Evolutionary conservation across 495 filamentous ascomycete genomes (phyloP).

Genomic region (Aspergillus biplanus): DNA sequence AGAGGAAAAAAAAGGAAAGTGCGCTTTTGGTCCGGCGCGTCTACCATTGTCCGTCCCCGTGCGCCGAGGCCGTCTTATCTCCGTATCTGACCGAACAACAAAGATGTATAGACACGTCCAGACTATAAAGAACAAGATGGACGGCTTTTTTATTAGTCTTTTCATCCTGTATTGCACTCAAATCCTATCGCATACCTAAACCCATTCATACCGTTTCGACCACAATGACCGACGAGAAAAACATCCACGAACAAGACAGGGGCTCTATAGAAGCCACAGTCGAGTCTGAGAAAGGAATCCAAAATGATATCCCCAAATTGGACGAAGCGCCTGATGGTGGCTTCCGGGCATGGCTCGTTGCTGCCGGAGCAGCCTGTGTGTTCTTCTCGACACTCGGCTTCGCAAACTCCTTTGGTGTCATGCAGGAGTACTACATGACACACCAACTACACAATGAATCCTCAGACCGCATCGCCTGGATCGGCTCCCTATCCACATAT

Average conservation of each 20-base stretch:
- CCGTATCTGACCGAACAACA: not conserved
- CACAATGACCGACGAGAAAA: too few species aligned
- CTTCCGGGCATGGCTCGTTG: constrained; percentile 36
- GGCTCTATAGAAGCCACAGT: too few species aligned
- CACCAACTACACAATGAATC: constrained; percentile 24
- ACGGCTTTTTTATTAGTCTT: too few species aligned
- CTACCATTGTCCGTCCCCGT: constrained; percentile 31
- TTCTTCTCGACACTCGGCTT: constrained; percentile 52
- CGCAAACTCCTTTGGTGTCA: constrained; percentile 36
- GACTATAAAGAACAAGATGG: too few species aligned
- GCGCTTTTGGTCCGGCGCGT: constrained; percentile 32
- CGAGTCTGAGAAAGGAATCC: too few species aligned
- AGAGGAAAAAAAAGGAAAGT: constrained; percentile 16
- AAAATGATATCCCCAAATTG: not conserved
- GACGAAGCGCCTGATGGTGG: constrained; percentile 33
- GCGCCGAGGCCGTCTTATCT: constrained; percentile 8
- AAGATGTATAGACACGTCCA: not conserved
- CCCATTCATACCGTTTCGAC: too few species aligned
- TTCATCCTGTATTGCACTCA: too few species aligned
- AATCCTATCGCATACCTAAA: too few species aligned
- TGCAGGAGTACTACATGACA: constrained; percentile 34
- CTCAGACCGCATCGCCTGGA: constrained; percentile 45
- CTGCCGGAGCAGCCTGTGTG: constrained; percentile 30
- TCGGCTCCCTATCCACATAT: constrained; percentile 43
- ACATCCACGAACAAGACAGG: too few species aligned